Conservation (phyloP, 2,329 filamentous ascomycete genomes). For the Aspergillus pseudoterreus region DNA sequence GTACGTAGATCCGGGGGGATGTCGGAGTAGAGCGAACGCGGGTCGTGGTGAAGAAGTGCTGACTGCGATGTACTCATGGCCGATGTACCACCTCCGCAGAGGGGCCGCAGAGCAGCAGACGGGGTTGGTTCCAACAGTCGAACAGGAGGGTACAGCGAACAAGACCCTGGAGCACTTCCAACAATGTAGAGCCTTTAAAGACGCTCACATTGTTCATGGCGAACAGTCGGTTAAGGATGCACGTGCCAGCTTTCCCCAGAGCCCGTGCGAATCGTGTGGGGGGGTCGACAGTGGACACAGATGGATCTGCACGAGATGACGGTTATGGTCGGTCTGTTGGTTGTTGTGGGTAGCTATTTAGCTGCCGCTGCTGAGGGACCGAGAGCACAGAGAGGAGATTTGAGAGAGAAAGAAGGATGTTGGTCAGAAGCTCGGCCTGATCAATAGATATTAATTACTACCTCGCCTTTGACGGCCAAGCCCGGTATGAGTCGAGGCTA, state of each 20-base stretch:
- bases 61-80: conserved; percentile 16
- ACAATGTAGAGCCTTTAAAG: conserved; percentile 1
- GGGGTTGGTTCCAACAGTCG: conserved; percentile 1
- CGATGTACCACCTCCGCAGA: conserved; percentile 35
- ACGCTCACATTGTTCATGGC: conserved; percentile 9
- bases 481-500: too few species aligned
- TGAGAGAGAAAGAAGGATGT: too few species aligned
- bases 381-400: too few species aligned
- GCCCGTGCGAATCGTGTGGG: conserved; percentile 1
- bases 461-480: too few species aligned
- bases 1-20: conserved; percentile 51
- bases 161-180: neutral
- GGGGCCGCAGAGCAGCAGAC: conserved; percentile 23
- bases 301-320: neutral
- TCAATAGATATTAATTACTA: too few species aligned
- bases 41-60: conserved; percentile 19
- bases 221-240: neutral
- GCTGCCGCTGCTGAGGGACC: too few species aligned
- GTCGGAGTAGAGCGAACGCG: conserved; percentile 44
- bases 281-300: neutral
- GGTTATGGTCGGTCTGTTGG: too few species aligned
- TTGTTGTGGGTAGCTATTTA: too few species aligned
- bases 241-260: conserved; percentile 6
- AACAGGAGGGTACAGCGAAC: neutral
- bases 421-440: too few species aligned